Evolutionary conservation across 495 filamentous ascomycete species (phyloP).

Genomic region (Aspergillus coremiiformis): DNA sequence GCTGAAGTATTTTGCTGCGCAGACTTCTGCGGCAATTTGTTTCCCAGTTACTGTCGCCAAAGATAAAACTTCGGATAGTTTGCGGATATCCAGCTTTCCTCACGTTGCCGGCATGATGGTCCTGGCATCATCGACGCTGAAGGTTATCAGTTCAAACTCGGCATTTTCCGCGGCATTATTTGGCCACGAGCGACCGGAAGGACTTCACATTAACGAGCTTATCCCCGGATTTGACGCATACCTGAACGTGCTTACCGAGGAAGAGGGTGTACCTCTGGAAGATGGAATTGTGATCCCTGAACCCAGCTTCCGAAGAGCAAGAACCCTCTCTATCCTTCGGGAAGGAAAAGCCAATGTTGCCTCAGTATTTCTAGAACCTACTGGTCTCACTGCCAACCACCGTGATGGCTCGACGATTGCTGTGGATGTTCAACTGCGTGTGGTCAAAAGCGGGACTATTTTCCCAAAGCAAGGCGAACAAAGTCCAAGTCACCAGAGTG

Average conservation of each 20-base stretch:
- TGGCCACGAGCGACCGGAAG: conserved; percentile 75
- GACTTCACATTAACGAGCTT: conserved; percentile 66
- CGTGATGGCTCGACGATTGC: conserved; percentile 84
- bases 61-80: conserved; percentile 51
- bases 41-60: conserved; percentile 74
- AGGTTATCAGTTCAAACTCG: conserved; percentile 85
- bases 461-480: conserved; percentile 39
- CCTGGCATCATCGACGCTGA: conserved; percentile 62
- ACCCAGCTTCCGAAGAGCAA: conserved; percentile 85
- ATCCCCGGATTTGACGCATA: conserved; percentile 84
- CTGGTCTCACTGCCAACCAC: conserved; percentile 77
- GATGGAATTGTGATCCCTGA: conserved; percentile 98
- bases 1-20: conserved; percentile 72
- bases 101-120: conserved; percentile 97
- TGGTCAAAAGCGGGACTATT: conserved; percentile 75
- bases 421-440: conserved; percentile 91
- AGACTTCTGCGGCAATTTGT: conserved; percentile 61
- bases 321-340: conserved; percentile 71
- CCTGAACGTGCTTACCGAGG: conserved; percentile 70
- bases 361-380: conserved; percentile 66
- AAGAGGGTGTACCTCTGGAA: conserved; percentile 71
- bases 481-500: conserved; percentile 22
- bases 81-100: conserved; percentile 86
- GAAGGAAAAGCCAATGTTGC: conserved; percentile 70
- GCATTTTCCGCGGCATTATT: conserved; percentile 91